Evolutionary conservation across 208 protist species (phyloP), one percentile per base, ranked within the genome.

Genomic region (Trypanosoma cruzi): DNA sequence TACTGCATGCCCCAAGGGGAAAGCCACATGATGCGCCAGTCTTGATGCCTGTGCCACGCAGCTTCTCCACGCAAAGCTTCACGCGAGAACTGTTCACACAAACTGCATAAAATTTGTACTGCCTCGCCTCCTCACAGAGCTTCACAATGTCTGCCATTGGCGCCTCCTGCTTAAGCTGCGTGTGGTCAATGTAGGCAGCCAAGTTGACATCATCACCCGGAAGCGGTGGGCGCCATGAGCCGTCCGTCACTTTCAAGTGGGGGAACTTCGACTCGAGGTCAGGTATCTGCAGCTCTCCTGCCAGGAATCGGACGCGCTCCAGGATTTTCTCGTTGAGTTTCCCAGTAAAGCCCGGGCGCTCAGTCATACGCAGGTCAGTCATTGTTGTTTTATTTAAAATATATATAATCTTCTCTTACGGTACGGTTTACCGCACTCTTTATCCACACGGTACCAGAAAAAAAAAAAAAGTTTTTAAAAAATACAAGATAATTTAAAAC

Each of bases 51-150:
- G 70, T 81, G 11, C 68, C 82, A 10, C 63, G 42, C 42, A 98
- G 68, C 59, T 73, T 34, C 26, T 84, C 53, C 18, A 42, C 55
- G 55, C 81, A 93, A 22, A 73, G 40, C 0, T 72, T 61, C 31
- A 97, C 94, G 40, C 80, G 80, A 71, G 78, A 94, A 20, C 80
- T 78, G 71, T 99, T 98, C 0, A 99, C 94, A 71, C 96, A 98
- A 11, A 99, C 96, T 0, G 95, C 79, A 32, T 76, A 75, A 64
- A 99, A 98, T 49, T 89, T 68, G 68, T 97, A 34, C 52, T 75
- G 22, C 13, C 64, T 58, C 10, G 97, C 96, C 68, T 99, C 96
- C 29, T 88, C 61, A 68, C 95, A 98, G 5, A 99, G 83, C 58
- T 95, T 70, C 40, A 29, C 63, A 48, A 98, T 78, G 5, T 88